Conservation (phyloP, 495 filamentous ascomycete species). For the Lindgomyces ingoldianus region DNA sequence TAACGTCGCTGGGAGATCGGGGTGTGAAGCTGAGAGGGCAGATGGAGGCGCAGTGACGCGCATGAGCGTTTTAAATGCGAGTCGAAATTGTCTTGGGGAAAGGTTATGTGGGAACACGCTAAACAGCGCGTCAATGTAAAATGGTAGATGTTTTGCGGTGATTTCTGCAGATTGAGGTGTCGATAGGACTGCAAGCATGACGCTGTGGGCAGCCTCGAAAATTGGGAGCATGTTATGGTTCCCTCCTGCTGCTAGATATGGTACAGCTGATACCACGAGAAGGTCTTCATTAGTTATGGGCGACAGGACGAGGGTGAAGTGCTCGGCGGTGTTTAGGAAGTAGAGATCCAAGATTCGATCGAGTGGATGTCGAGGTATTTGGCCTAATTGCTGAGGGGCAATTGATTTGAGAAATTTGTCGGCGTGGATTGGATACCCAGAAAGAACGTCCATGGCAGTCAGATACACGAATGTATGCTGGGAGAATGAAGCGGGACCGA, state of each 20-base stretch:
- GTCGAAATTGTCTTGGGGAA: constrained; percentile 84
- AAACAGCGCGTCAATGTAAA: constrained; percentile 85
- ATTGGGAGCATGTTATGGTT: constrained; percentile 63
- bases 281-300: constrained; percentile 68
- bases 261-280: constrained; percentile 69
- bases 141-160: constrained; percentile 72
- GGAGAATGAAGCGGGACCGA: constrained; percentile 71
- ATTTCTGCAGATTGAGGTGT: constrained; percentile 73
- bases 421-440: constrained; percentile 68
- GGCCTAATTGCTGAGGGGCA: constrained; percentile 57
- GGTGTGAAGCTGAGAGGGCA: constrained; percentile 67
- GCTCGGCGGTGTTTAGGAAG: constrained; percentile 88
- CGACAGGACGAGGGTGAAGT: constrained; percentile 72
- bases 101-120: constrained; percentile 81
- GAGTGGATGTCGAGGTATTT: constrained; percentile 72
- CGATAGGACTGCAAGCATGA: constrained; percentile 79
- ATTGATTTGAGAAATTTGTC: constrained; percentile 70
- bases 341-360: constrained; percentile 82
- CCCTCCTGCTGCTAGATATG: constrained; percentile 71
- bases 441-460: constrained; percentile 83
- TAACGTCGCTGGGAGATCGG: constrained; percentile 72
- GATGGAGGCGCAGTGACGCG: constrained; percentile 83
- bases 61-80: constrained; percentile 89
- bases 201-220: constrained; percentile 89
- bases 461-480: constrained; percentile 85